Evolutionary conservation across 148 eudicot species (phyloP), one percentile per base, ranked within the genome.

Genomic region (Nepenthes gracilis): DNA sequence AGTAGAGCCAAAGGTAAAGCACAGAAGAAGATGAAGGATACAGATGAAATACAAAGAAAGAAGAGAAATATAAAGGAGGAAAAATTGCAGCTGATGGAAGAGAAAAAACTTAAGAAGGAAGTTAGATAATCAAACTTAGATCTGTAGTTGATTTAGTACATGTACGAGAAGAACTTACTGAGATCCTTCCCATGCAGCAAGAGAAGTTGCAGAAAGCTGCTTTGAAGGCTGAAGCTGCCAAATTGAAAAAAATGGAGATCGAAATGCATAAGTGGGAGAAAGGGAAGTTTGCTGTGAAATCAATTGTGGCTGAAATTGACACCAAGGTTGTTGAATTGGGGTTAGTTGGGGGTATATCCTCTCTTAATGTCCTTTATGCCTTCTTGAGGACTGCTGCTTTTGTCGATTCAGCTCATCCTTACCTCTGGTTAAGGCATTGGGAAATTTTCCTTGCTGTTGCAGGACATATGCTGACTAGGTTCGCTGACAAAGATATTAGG

Each of bases 231-330:
- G 90, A 92, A 76, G 88, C 94, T 72, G 87, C 83, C 15, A 74
- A 82, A 75, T 54, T 76, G 62, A 90, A 72, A 56, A 78, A 84
- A 64, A 61, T 71, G 55, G 74, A 80, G 68, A 92, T 85, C 71
- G 87, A 82, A 65, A 83, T 59, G 75, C 79, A 82, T 64, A 82
- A 74, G 61, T 80, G 89, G 96, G 98, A 83, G 73, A 88, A 84
- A 63, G 87, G 88, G 32, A 85, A 85, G 57, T 70, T 61, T 67
- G 88, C 84, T 62, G 64, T 76, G 58, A 79, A 82, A 64, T 79
- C 91, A 56, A 84, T 92, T 62, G 76, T 82, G 65, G 86, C 88
- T 58, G 67, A 78, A 75, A 74, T 92, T 62, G 96, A 92, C 60
- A 60, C 77, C 43, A 83, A 80, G 66, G 90, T 88, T 54, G 75